These are phyloP conservation scores for Melaleuca quinquenervia DNA, from an alignment of 345 rosid species.

Conservation along the genomic window DNA sequence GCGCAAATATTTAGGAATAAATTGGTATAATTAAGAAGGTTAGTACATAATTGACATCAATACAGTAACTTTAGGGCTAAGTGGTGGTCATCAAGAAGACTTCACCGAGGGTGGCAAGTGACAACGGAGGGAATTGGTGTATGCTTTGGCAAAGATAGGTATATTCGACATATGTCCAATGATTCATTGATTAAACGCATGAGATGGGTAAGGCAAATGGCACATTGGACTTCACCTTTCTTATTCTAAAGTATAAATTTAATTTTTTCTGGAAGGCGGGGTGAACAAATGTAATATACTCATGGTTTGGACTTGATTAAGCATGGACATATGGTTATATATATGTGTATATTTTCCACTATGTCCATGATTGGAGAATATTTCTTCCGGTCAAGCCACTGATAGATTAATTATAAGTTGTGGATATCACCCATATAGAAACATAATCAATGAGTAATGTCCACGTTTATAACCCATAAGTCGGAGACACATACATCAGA, in stretches of 20 bases:
- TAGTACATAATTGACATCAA: not conserved
- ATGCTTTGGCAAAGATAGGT: not conserved
- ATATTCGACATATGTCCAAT: not conserved
- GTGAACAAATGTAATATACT: not conserved
- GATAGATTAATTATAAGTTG: not conserved
- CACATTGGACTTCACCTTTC: not conserved
- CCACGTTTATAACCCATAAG: not conserved
- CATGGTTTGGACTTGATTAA: not conserved
- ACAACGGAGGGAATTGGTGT: not conserved
- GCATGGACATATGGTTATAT: not conserved
- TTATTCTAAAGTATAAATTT: not conserved
- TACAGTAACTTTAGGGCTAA: not conserved
- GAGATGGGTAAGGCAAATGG: not conserved
- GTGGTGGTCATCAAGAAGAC: not conserved
- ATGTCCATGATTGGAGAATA: not conserved
- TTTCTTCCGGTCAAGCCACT: not conserved
- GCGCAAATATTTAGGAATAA: rapidly evolving
- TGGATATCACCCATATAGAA: not conserved
- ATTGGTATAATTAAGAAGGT: not conserved
- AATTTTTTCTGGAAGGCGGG: not conserved
- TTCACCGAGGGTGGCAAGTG: not conserved
- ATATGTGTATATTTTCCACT: not conserved
- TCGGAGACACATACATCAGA: not conserved
- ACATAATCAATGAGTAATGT: not conserved
- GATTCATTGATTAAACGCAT: not conserved